Evolutionary conservation across 495 filamentous ascomycete species (phyloP), one percentile per base, ranked within the genome.

Genomic region (Neurospora sp.): DNA sequence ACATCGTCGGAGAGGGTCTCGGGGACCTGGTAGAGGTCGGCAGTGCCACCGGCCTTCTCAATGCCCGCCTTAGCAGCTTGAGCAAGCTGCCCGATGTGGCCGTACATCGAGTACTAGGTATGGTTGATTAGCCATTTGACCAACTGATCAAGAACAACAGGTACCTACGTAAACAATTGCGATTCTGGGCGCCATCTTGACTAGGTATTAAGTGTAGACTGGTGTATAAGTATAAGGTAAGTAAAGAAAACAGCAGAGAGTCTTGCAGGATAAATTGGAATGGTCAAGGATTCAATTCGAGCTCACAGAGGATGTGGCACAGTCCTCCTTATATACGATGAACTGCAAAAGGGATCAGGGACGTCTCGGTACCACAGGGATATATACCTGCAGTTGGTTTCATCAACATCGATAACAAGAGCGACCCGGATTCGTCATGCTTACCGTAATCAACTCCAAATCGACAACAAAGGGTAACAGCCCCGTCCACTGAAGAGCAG

Each of bases 11-110:
- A 78, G 40, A 99, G 93, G 42, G 96, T 99, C 86, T 98, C 96
- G 40, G 88, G 82, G 79, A 98, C 85, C 91, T 97, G 94, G 89
- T 85, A 96, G 79, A 97, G 80, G 76, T 93, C 90, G 81, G 83
- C 92, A 53, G 83, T 83, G 72, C 93, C 95, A 75, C 96, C 96
- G 75, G 92, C 95, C 75, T 90, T 86, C 87, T 96, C 91, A 77
- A 98, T 92, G 81, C 96, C 96, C 76, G 87, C 90, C 87, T 93
- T 91, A 84, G 98, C 94, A 71, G 94, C 94, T 80, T 93, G 90
- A 78, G 94, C 96, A 77, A 98, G 83, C 82, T 89, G 85, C 80
- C 85, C 78, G 84, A 97, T 92, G 83, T 98, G 95, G 83, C 96
- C 95, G 84, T 96, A 99, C 87, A 93, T 92, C 75, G 95, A 97